Evolutionary conservation across 495 filamentous ascomycete species (phyloP).

Genomic region (Geoglossum glabrum): DNA sequence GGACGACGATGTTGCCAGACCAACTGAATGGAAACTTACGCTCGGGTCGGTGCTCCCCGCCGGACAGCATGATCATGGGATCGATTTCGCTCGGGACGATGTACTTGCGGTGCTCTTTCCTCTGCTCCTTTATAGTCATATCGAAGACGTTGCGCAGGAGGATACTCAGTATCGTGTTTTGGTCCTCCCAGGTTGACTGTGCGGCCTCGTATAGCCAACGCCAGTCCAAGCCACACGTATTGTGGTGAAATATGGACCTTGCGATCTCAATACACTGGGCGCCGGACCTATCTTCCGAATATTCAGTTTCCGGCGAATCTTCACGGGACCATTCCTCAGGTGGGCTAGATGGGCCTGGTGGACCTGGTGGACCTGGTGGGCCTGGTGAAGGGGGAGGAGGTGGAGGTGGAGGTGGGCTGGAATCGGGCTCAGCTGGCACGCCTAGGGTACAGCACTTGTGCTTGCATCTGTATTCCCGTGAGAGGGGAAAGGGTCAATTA

Average conservation of each 20-base stretch:
- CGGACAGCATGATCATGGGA: conserved; percentile 16
- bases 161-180: conserved; percentile 17
- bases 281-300: too few relatives aligned
- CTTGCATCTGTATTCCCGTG: not conserved
- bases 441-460: not conserved
- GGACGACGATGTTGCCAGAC: conserved; percentile 17
- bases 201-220: conserved; percentile 19
- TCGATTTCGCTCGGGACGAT: conserved; percentile 19
- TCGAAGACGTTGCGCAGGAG: conserved; percentile 20
- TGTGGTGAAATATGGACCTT: conserved; percentile 13
- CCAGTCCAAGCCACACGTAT: conserved; percentile 18
- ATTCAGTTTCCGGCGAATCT: too few relatives aligned
- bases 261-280: conserved; percentile 13
- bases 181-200: conserved; percentile 10
- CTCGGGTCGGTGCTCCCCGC: conserved; percentile 4
- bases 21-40: conserved; percentile 13
- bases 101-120: conserved; percentile 1
- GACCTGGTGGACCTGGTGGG: not conserved
- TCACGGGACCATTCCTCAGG: too few relatives aligned
- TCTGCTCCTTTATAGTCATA: conserved; percentile 18
- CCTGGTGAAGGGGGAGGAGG: not conserved
- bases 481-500: not conserved
- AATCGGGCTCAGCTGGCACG: not conserved
- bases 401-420: not conserved
- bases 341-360: too few relatives aligned